Percentiles rank a stretch among this genome's conserved stretches.
These are phyloP conservation scores for Malus sieversii DNA, from an alignment of 306 rosid genomes.

Conservation along the genomic window DNA sequence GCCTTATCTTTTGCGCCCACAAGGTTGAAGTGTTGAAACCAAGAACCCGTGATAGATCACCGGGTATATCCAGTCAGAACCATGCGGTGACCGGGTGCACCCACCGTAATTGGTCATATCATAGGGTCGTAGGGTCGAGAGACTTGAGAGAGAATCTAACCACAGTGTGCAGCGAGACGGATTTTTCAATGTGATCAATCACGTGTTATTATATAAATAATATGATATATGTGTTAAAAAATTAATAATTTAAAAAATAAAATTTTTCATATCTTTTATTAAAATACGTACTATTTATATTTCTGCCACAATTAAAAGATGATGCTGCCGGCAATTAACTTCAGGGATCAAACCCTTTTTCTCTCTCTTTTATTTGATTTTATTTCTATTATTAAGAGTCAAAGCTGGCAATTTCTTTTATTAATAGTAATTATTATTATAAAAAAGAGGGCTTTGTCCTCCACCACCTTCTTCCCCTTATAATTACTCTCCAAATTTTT, in stretches of 20 bases:
- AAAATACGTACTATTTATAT: too few relatives aligned
- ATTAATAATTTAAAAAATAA: too few relatives aligned
- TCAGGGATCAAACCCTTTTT: conserved; percentile 62
- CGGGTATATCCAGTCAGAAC: conserved; percentile 31
- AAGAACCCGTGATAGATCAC: conserved; percentile 58
- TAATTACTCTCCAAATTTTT: conserved; percentile 17
- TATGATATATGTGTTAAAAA: too few relatives aligned
- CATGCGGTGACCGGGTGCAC: conserved; percentile 25
- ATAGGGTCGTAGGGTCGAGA: neutral
- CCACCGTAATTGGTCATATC: neutral
- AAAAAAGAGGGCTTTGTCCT: conserved; percentile 3
- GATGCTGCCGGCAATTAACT: neutral
- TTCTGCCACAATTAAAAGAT: too few relatives aligned
- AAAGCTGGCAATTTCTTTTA: conserved; percentile 3
- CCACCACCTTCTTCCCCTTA: neutral
- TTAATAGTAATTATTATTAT: too few relatives aligned
- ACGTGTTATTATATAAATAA: too few relatives aligned
- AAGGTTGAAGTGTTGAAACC: conserved; percentile 32
- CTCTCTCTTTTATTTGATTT: neutral
- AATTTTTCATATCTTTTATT: too few relatives aligned
- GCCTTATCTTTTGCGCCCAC: conserved; percentile 10
- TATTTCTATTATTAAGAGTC: neutral
- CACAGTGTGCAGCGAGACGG: neutral
- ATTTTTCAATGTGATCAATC: too few relatives aligned
- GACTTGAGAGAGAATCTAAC: conserved; percentile 28